Conservation (phyloP, 1,284 basidiomycete species). For the Rhodotorula sp. region DNA sequence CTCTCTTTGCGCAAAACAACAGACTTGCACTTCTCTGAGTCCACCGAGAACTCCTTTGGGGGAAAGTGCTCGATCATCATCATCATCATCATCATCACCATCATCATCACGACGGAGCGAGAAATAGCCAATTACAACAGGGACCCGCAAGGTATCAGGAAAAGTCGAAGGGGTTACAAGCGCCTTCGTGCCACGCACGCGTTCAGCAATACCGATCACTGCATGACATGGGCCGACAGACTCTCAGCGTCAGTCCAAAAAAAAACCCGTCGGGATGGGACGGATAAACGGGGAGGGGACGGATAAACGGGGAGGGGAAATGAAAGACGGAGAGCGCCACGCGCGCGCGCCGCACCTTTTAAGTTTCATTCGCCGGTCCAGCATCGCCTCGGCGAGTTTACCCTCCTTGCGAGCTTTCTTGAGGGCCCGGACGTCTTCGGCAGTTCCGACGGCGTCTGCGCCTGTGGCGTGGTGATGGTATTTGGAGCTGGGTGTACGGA, state of each 20-base stretch:
- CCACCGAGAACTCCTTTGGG: background rate
- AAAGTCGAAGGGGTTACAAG: background rate
- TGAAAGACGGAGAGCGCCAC: too few relatives aligned
- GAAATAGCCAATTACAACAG: too few relatives aligned
- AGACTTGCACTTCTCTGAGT: background rate
- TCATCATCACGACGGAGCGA: too few relatives aligned
- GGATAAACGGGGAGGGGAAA: too few relatives aligned
- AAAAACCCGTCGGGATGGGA: too few relatives aligned
- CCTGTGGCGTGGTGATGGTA: conserved; percentile 77
- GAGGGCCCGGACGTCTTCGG: conserved; percentile 71
- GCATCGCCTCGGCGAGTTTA: conserved; percentile 76
- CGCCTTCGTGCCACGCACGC: too few relatives aligned
- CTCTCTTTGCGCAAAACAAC: background rate
- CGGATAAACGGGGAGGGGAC: background rate
- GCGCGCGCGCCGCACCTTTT: conserved; percentile 67
- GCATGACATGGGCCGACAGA: background rate
- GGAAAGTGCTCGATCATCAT: too few relatives aligned
- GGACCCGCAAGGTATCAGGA: background rate
- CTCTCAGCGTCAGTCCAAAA: too few relatives aligned
- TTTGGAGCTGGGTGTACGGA: conserved; percentile 57
- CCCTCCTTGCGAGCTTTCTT: conserved; percentile 71
- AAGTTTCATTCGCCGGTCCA: conserved; percentile 82
- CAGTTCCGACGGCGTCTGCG: conserved; percentile 61
- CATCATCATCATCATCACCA: too few relatives aligned
- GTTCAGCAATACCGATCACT: conserved; percentile 42